These are phyloP conservation scores for Apophysomyces elegans DNA, from an alignment of 371 early-diverging fungal genomes.

Conservation along the genomic window DNA sequence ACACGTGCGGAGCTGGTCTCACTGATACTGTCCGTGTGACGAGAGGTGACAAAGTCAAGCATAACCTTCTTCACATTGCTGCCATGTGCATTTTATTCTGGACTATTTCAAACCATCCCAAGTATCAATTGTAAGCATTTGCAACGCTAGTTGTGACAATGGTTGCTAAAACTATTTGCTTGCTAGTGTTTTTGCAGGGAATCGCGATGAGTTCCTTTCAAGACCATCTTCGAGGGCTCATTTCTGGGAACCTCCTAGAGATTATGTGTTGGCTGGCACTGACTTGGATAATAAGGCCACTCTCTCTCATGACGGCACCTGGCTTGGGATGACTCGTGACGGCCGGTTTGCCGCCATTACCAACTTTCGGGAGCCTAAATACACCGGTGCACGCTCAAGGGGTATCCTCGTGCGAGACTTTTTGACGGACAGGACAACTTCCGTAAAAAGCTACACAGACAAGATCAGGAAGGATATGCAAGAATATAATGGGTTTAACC, in stretches of 20 bases:
- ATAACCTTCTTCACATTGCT: too few species aligned
- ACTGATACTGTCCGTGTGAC: too few species aligned
- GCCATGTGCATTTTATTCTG: too few species aligned
- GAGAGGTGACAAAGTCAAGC: too few species aligned
- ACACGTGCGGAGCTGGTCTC: too few species aligned
- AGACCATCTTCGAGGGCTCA: constrained; percentile 57
- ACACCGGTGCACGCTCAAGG: constrained; percentile 49
- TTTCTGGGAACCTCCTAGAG: constrained; percentile 53
- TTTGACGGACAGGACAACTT: constrained; percentile 19
- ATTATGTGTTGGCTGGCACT: constrained; percentile 43
- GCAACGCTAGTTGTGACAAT: constrained; percentile 55
- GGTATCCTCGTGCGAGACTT: constrained; percentile 57
- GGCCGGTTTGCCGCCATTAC: constrained; percentile 63
- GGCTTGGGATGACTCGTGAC: constrained; percentile 60
- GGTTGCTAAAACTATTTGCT: background rate
- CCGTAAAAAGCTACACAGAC: constrained; percentile 32
- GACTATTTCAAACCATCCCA: too few species aligned
- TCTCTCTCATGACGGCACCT: constrained; percentile 48
- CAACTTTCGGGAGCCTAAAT: constrained; percentile 57
- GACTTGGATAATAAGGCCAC: constrained; percentile 39
- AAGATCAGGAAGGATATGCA: constrained; percentile 24
- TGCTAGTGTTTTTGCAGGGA: constrained; percentile 61
- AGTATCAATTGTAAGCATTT: constrained; percentile 37
- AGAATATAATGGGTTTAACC: constrained; percentile 57
- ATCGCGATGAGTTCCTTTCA: constrained; percentile 61